phyloP scores from a whole-genome alignment of 2,329 filamentous ascomycete species.

The Fusarium pseudocircinatum region DNA sequence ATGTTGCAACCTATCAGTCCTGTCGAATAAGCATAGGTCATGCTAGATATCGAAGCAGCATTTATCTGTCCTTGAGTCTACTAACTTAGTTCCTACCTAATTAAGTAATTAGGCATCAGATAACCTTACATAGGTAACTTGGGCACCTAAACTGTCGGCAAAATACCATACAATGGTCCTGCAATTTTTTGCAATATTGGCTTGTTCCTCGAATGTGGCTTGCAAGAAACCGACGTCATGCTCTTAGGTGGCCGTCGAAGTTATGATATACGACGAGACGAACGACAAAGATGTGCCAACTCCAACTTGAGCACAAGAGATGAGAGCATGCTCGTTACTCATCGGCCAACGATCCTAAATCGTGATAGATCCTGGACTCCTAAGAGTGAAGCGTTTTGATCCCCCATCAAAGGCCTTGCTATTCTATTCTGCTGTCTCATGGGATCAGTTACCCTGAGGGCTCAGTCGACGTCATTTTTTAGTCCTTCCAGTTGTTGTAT shows the following conservation, averaged over 20 bases:
- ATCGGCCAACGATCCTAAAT: not conserved
- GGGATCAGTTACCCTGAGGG: not conserved
- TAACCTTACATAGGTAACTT: not conserved
- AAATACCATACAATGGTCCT: not conserved
- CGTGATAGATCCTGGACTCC: not conserved
- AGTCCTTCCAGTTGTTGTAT: not conserved
- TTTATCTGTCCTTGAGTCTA: not conserved
- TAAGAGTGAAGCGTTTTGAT: not conserved
- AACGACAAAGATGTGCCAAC: not conserved
- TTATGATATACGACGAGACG: not conserved
- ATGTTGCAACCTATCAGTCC: not conserved
- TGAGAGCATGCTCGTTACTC: not conserved
- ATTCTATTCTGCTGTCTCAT: not conserved
- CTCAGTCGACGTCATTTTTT: not conserved
- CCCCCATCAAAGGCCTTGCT: not conserved
- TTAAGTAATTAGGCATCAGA: not conserved
- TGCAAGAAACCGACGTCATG: not conserved
- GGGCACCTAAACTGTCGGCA: not conserved
- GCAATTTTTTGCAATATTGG: slow-evolving; percentile 2
- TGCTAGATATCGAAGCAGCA: slow-evolving; percentile 10
- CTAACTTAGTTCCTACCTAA: not conserved
- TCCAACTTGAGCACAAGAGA: not conserved
- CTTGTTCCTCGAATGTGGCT: not conserved
- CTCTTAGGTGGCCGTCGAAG: not conserved
- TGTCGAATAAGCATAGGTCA: not conserved